Conservation (phyloP, 2,329 filamentous ascomycete species). For the Talaromyces sp. region DNA sequence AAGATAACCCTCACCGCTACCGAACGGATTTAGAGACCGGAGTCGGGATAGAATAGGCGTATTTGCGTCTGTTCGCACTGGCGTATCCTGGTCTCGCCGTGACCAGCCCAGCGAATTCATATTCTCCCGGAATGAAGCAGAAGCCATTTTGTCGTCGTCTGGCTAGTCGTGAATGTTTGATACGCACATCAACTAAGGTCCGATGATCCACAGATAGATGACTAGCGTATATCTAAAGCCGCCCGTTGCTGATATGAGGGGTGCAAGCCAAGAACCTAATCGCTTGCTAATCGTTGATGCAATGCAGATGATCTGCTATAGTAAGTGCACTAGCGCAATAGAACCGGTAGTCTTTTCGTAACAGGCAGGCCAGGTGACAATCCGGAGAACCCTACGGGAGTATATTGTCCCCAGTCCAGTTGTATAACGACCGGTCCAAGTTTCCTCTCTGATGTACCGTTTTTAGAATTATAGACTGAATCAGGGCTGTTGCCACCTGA, state of each 20-base stretch:
- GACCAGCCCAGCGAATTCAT: conserved; percentile 96
- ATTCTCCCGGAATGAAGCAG: conserved; percentile 84
- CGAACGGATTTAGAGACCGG: conserved; percentile 84
- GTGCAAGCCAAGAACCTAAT: conserved; percentile 12
- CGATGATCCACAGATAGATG: conserved; percentile 5
- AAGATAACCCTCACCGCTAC: conserved; percentile 75
- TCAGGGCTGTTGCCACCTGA: not conserved
- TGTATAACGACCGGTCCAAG: not conserved
- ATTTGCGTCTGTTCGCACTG: conserved; percentile 65
- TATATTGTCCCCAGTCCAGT: not conserved
- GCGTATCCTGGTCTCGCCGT: conserved; percentile 73
- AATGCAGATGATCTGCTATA: conserved; percentile 19
- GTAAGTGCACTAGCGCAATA: conserved; percentile 11
- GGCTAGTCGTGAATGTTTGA: not conserved
- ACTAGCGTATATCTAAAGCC: not conserved
- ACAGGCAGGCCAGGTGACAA: conserved; percentile 17
- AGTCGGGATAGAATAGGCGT: conserved; percentile 77
- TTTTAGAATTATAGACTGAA: not conserved
- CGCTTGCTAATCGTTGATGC: conserved; percentile 4
- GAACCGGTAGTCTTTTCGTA: conserved; percentile 11
- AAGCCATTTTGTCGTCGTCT: conserved; percentile 64
- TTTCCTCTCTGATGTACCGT: not conserved
- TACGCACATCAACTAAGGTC: conserved; percentile 7
- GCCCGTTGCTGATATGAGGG: conserved; percentile 3
- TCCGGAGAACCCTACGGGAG: conserved; percentile 8